These are phyloP conservation scores for Leucogyrophana mollusca DNA, from an alignment of 768 basidiomycete genomes.

Conservation along the genomic window DNA sequence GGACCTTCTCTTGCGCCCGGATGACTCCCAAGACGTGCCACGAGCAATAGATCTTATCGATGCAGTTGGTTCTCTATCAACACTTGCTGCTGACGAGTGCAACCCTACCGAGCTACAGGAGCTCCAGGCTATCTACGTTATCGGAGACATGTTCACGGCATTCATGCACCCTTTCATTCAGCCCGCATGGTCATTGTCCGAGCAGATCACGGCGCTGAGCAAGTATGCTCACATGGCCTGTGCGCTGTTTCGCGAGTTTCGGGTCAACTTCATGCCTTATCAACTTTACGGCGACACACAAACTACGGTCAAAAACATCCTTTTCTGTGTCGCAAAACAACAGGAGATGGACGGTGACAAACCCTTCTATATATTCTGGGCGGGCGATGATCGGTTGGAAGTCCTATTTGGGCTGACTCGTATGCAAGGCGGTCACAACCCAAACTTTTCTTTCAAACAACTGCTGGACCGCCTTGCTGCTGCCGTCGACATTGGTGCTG, in stretches of 20 bases:
- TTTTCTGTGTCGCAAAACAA: constrained; percentile 16
- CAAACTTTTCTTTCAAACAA: constrained; percentile 3
- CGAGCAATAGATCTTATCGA: constrained; percentile 26
- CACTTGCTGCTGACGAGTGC: not conserved
- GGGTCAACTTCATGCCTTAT: constrained; percentile 23
- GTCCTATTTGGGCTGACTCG: constrained; percentile 27
- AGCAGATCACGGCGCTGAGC: constrained; percentile 28
- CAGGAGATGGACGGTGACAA: constrained; percentile 15
- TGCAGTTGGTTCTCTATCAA: constrained; percentile 3
- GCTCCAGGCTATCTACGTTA: constrained; percentile 7
- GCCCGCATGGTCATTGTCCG: constrained; percentile 20
- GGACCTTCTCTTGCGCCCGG: constrained; percentile 28
- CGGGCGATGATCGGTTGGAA: constrained; percentile 30
- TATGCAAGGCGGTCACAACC: constrained; percentile 18
- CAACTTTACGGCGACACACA: constrained; percentile 23
- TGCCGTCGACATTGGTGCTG: too few relatives aligned
- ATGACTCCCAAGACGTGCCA: constrained; percentile 33
- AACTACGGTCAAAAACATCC: constrained; percentile 27
- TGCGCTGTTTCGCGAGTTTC: constrained; percentile 10
- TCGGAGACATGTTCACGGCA: constrained; percentile 6
- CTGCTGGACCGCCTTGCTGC: not conserved
- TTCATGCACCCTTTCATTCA: constrained; percentile 28
- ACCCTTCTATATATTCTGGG: constrained; percentile 19
- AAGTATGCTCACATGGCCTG: constrained; percentile 25
- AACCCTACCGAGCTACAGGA: not conserved